Evolutionary conservation across 1,284 basidiomycete species (phyloP), one percentile per base, ranked within the genome.

Genomic region (Puccinia coronata): DNA sequence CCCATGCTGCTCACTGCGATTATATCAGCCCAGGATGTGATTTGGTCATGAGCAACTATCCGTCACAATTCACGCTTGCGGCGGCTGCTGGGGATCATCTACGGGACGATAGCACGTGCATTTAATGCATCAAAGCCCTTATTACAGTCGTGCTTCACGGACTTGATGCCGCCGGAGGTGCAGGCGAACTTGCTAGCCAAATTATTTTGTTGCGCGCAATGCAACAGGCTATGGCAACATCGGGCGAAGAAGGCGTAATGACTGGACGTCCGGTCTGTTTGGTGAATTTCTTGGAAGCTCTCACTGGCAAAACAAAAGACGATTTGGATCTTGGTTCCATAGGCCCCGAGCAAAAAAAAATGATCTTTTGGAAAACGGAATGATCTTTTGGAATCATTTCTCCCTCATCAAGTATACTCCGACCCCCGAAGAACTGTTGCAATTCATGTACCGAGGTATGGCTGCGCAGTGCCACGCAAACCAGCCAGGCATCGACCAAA

Each of bases 311-410:
- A 31, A 14, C 28, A 31, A 31, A 59, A 31, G 18, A 59, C 28
- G 31, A 59, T 53, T 18, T 53, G 51, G 18, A 53, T 53, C 23
- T 53, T 53, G 11, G 14, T 16, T n/a, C 51, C 12, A 53, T 14
- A 53, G 51, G 9, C 23, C 11, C 14, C 4, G 23, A 53, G 14
- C 51, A n/a, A n/a, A 53, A 53, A 53, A n/a, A n/a, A 11, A 59
- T 2, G 31, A 59, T 59, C 57, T 59, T 18, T 59, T 59, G 28
- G 16, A 31, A 16, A 3, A 59, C 57, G 57, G 57, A 59, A 59
- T 59, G 57, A 25, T 59, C 12, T 59, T 59, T 34, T 59, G 57
- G 57, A 59, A 59, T 34, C 57, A 59, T 34, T 59, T 59, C 57
- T 59, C 57, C 28, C 28, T 31, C 57, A 59, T 59, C 28, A 59